Base-by-base conservation (phyloP, 805 yeast species). In the Lachancea fermentati region DNA sequence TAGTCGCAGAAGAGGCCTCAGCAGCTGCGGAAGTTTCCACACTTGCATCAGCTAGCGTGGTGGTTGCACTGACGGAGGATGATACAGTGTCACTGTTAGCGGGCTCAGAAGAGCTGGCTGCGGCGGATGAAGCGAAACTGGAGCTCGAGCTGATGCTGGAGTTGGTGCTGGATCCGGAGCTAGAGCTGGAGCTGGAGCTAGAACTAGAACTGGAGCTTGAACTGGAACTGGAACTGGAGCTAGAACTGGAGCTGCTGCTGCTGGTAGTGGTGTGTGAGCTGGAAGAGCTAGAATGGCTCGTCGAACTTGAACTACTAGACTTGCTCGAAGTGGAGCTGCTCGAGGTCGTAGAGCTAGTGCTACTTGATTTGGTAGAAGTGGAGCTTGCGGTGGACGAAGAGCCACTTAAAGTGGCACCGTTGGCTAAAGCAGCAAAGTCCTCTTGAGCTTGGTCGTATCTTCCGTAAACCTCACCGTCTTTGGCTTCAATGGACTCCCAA, bases 401-500 rank as follows among this genome's bases (percentile, higher is more conserved):
- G 9, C 48, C 37, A 28, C 55, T 19, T 15, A 59, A 25, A 28
- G 49, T 33, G 34, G 41, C 45, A 44, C 63, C 63, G 32, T 42
- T 43, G 32, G 53, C 53, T 35, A 59, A 49, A 14, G 41, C 52
- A 15, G 54, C 45, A 48, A 70, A 73, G 35, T 73, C 75, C 12
- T 51, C 52, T 32, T 65, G 57, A n/a, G 75, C 82, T 42, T 68
- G 55, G 1, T 54, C 57, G 31, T 58, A 51, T 62, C 85, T 73
- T 19, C 88, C 89, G 49, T 78, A 71, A 30, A 86, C 72, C 37
- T 64, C 55, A 48, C 88, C 88, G 56, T 66, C 72, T 25, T 61
- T 60, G 16, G 85, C 75, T 31, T 67, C 51, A 45, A 81, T 80
- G 6, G 85, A 78, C 35, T 67, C 57, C 79, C 81, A 79, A 25